Evolutionary conservation across 441 rosid species (phyloP), one percentile per base, ranked within the genome.

Genomic region (Isatis lusitanica): DNA sequence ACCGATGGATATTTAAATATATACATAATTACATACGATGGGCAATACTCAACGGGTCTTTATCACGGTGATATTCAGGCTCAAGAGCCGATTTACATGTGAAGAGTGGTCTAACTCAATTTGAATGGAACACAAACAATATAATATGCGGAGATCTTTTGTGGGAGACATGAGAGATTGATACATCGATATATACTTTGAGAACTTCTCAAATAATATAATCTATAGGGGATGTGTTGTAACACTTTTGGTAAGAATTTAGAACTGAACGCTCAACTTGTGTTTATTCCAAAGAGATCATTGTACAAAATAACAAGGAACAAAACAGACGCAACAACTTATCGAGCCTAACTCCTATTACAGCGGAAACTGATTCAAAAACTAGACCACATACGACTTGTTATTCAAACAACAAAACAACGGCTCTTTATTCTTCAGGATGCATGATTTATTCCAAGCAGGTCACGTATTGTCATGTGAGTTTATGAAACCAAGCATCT

Each of bases 401-500:
- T n/a, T n/a, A n/a, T n/a, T 21, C 24, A 21, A 21, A 21, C 24
- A 21, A 21, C 24, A 21, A 21, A 21, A 21, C 24, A 21, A 21
- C 24, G 24, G 24, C 24, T 21, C 24, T 21, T 21, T 21, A 21
- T 21, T 21, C 24, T 21, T 21, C 24, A 21, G 24, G 24, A 21
- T 21, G n/a, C 7, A 31, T 60, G 17, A 46, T 33, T 33, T 24
- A 9, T 57, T 31, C 31, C 46, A 58, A 69, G 6, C 2, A 18
- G 35, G 50, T 60, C 33, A 40, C 47, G 8, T 43, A 38, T 44
- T 33, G 2, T 15, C 7, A 31, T 33, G 9, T 58, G 16, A 59
- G 2, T 47, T 70, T 36, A 70, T 24, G 30, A 48, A 51, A 48
- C 59, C 70, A 31, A 55, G n/a, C 78, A 17, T 65, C 60, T 75